A percentile compares a stretch with the other conserved stretches of the same genome.
These are phyloP conservation scores for Mucuna pruriens DNA, from an alignment of 306 rosid genomes.

Conservation along the genomic window DNA sequence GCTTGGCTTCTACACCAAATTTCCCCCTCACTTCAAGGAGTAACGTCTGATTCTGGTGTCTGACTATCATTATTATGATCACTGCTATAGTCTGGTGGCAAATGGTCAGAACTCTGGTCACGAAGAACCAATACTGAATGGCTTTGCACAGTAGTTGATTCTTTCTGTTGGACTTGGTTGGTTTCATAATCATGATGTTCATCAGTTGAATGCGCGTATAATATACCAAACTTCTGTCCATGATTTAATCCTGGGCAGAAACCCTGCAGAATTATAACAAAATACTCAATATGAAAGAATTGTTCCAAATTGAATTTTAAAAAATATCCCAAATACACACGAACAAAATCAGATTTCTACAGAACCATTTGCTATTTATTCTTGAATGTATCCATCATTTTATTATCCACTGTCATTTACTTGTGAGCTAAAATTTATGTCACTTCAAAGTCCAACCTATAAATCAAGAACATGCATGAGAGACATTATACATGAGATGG, in stretches of 20 bases:
- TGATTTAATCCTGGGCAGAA: constrained; percentile 82
- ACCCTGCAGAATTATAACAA: constrained; percentile 66
- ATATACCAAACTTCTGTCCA: constrained; percentile 77
- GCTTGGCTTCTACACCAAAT: constrained; percentile 19
- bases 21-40: constrained; percentile 39
- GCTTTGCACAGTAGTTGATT: constrained; percentile 52
- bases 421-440: neutral
- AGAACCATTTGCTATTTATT: neutral
- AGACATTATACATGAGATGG: neutral
- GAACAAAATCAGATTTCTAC: constrained; percentile 3
- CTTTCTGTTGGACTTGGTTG: constrained; percentile 41
- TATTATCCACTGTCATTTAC: neutral
- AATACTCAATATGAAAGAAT: neutral
- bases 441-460: constrained; percentile 1
- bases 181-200: constrained; percentile 47
- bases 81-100: constrained; percentile 32
- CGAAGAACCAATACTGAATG: constrained; percentile 50
- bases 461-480: constrained; percentile 21
- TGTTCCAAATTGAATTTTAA: neutral
- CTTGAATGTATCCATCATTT: neutral
- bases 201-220: constrained; percentile 47
- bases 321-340: neutral
- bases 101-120: constrained; percentile 48
- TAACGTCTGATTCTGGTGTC: constrained; percentile 37
- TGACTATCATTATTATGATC: constrained; percentile 43